These are phyloP conservation scores for Amorphotheca resinae DNA, from an alignment of 495 filamentous ascomycete genomes.

Conservation along the genomic window DNA sequence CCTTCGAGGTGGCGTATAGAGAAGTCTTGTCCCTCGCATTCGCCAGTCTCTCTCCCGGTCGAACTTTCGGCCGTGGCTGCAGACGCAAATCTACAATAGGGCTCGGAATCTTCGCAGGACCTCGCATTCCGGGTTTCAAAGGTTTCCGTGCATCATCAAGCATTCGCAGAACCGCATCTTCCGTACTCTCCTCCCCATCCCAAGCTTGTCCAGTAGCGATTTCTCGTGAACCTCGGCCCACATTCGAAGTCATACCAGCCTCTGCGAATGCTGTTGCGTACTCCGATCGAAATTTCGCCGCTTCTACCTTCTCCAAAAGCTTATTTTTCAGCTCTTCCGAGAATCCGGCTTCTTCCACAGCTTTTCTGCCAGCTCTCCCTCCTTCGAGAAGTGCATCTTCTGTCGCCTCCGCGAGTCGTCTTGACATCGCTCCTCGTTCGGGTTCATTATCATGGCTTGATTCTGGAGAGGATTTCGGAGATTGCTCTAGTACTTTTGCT, in stretches of 20 bases:
- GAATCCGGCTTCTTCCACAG: slow-evolving; percentile 78
- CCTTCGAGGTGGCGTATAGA: slow-evolving; percentile 54
- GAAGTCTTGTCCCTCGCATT: slow-evolving; percentile 67
- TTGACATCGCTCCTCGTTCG: slow-evolving; percentile 51
- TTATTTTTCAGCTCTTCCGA: slow-evolving; percentile 67
- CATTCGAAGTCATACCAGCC: slow-evolving; percentile 46
- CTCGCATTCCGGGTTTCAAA: slow-evolving; percentile 34
- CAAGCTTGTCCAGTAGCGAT: slow-evolving; percentile 62
- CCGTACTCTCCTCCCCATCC: slow-evolving; percentile 60
- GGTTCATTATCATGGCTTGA: not conserved
- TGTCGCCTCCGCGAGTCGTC: slow-evolving; percentile 64
- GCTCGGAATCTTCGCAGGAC: slow-evolving; percentile 36
- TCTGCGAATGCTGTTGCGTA: slow-evolving; percentile 59
- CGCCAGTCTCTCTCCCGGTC: slow-evolving; percentile 49
- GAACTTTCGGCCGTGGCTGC: slow-evolving; percentile 26
- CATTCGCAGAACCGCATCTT: slow-evolving; percentile 80
- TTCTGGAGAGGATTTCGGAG: not conserved
- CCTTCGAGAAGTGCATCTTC: slow-evolving; percentile 65
- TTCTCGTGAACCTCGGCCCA: slow-evolving; percentile 60
- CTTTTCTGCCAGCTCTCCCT: slow-evolving; percentile 55
- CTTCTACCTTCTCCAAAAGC: slow-evolving; percentile 62
- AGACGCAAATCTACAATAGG: slow-evolving; percentile 50
- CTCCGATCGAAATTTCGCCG: slow-evolving; percentile 55
- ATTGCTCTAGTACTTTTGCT: not conserved
- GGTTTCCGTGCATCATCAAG: slow-evolving; percentile 71